phyloP scores from a whole-genome alignment of 352 stramenopile species.

The Globisporangium apiculatum region DNA sequence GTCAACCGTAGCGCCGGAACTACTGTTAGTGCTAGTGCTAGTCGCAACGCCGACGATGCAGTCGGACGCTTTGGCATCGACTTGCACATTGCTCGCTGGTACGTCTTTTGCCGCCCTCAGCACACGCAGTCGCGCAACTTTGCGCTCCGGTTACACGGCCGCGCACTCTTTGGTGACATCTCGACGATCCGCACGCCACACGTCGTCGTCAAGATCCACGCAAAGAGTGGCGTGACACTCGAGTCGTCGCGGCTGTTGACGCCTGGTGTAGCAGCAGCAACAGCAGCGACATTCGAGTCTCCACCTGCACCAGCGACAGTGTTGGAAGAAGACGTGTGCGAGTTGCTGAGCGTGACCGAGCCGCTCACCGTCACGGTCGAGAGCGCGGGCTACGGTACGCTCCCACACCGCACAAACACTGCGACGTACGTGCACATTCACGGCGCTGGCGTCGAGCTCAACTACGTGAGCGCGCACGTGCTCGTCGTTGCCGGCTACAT shows the following conservation, averaged over 20 bases:
- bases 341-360: conserved; percentile 26
- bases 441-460: conserved; percentile 37
- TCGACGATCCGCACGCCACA: conserved; percentile 33
- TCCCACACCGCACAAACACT: conserved; percentile 37
- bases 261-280: neutral
- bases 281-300: neutral
- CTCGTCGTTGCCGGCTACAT: conserved; percentile 39
- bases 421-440: conserved; percentile 36
- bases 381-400: conserved; percentile 30
- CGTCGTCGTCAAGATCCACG: conserved; percentile 24
- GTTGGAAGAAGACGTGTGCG: conserved; percentile 29
- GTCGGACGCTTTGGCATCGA: conserved; percentile 26
- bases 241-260: conserved; percentile 32
- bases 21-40: neutral
- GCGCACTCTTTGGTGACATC: conserved; percentile 26
- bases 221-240: conserved; percentile 28
- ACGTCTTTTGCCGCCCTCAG: conserved; percentile 49
- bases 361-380: conserved; percentile 33
- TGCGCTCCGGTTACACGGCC: conserved; percentile 33
- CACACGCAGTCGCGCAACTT: conserved; percentile 28
- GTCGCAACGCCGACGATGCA: neutral
- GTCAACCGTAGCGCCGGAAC: neutral
- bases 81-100: conserved; percentile 43
- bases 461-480: conserved; percentile 51
- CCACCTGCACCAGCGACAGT: neutral